Conservation (phyloP, 139 green algal species). For the Trebouxia sp. region DNA sequence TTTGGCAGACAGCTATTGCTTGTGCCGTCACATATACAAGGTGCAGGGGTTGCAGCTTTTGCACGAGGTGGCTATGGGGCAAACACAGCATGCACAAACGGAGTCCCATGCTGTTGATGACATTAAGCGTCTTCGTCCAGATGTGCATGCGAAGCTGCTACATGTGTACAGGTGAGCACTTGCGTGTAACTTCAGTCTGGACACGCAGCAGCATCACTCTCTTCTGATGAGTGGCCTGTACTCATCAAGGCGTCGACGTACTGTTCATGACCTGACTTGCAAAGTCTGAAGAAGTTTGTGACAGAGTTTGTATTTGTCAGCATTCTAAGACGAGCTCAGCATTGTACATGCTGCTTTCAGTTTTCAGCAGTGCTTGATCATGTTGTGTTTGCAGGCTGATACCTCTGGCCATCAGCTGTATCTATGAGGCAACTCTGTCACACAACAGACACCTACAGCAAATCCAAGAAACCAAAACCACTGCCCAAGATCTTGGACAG, state of each 20-base stretch:
- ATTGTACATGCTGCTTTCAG: neutral
- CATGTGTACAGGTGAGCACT: neutral
- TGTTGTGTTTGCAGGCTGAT: neutral
- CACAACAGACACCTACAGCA: neutral
- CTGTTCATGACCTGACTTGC: no score
- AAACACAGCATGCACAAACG: neutral
- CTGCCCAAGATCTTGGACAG: no score
- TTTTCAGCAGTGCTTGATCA: neutral
- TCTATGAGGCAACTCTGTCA: neutral
- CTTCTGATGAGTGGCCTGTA: no score
- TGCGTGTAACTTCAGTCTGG: neutral
- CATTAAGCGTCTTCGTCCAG: neutral
- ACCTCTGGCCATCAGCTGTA: slow-evolving; percentile 8
- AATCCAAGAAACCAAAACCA: neutral
- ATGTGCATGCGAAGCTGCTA: slow-evolving; percentile 1
- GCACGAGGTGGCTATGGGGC: neutral
- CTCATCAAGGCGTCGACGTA: neutral
- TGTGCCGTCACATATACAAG: neutral
- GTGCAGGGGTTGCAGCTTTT: neutral
- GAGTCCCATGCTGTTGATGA: neutral
- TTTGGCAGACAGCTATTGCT: slow-evolving; percentile 10
- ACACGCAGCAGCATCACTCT: no score
- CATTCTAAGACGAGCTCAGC: no score
- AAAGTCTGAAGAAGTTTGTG: no score
- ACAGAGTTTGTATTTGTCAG: no score